Percentiles rank a stretch among this genome's conserved stretches.
Evolutionary conservation across 306 rosid genomes (phyloP).

Genomic region (Malus fusca): DNA sequence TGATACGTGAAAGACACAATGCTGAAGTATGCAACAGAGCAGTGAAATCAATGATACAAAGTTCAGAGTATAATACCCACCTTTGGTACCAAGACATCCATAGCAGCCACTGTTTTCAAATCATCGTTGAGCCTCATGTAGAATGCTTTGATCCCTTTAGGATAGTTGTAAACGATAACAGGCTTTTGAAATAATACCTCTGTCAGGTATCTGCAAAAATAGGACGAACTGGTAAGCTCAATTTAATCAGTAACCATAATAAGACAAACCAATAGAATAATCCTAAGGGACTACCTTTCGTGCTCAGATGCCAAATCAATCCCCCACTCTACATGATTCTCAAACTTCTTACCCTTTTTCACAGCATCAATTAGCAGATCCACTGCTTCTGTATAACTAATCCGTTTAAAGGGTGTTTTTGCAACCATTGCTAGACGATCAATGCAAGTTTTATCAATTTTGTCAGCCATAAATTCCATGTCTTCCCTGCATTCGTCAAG

Average conservation of each 20-base stretch:
- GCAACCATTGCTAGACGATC: conserved; percentile 77
- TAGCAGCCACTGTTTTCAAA: conserved; percentile 82
- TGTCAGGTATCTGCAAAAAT: conserved; percentile 67
- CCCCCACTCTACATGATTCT: conserved; percentile 94
- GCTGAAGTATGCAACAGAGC: background rate
- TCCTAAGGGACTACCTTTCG: conserved; percentile 52
- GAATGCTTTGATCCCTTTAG: conserved; percentile 92
- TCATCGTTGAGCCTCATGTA: conserved; percentile 96
- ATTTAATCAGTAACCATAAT: conserved; percentile 1
- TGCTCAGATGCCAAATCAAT: conserved; percentile 92
- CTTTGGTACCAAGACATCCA: conserved; percentile 99
- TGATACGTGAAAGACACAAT: background rate
- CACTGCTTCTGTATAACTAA: conserved; percentile 85
- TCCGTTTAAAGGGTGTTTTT: conserved; percentile 60
- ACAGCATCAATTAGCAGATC: conserved; percentile 69
- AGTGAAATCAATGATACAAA: background rate
- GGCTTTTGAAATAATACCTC: conserved; percentile 87
- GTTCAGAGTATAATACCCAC: conserved; percentile 22
- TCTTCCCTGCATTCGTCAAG: conserved; percentile 85
- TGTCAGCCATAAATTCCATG: conserved; percentile 82
- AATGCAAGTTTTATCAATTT: conserved; percentile 73
- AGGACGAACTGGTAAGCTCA: conserved; percentile 10
- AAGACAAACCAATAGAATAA: background rate
- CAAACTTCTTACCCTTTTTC: conserved; percentile 74
- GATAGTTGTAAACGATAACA: conserved; percentile 84